Percentiles rank a stretch among this genome's conserved stretches.
Evolutionary conservation across 768 basidiomycete species (phyloP).

Genomic region (Mycena vulgaris): DNA sequence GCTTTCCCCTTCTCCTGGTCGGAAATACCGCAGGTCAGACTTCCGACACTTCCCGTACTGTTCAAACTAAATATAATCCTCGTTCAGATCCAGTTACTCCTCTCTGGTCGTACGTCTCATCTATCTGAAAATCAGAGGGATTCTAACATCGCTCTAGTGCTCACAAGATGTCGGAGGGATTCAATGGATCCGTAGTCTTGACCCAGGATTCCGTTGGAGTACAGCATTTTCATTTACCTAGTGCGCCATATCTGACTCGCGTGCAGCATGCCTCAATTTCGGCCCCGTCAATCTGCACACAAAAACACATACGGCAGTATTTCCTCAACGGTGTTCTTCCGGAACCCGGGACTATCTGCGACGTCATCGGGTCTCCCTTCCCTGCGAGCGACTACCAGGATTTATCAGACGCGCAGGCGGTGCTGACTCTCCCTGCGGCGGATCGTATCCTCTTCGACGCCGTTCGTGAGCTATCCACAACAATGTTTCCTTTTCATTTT

Average conservation of each 20-base stretch:
- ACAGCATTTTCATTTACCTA: neutral
- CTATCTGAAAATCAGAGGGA: neutral
- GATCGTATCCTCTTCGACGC: slow-evolving; percentile 4
- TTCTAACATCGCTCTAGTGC: slow-evolving; percentile 32
- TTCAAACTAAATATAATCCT: neutral
- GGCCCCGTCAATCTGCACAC: slow-evolving; percentile 35
- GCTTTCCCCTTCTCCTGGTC: slow-evolving; percentile 16
- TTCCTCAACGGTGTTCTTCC: slow-evolving; percentile 40
- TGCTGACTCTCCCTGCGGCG: neutral
- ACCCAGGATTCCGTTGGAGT: slow-evolving; percentile 39
- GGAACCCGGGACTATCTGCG: slow-evolving; percentile 33
- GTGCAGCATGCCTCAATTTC: slow-evolving; percentile 39
- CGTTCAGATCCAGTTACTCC: slow-evolving; percentile 39
- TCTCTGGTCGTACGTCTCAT: slow-evolving; percentile 30
- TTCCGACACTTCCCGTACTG: slow-evolving; percentile 42
- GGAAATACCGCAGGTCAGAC: slow-evolving; percentile 32
- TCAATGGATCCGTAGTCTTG: slow-evolving; percentile 39
- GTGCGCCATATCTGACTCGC: slow-evolving; percentile 32
- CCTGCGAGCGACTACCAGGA: neutral
- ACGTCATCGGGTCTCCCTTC: slow-evolving; percentile 13
- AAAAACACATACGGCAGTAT: slow-evolving; percentile 33
- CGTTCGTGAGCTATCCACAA: no score
- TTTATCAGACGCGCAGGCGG: neutral
- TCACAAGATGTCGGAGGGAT: slow-evolving; percentile 40
- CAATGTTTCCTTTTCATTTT: no score